Conservation (phyloP, 768 basidiomycete species). For the Filobasidium wieringae region DNA sequence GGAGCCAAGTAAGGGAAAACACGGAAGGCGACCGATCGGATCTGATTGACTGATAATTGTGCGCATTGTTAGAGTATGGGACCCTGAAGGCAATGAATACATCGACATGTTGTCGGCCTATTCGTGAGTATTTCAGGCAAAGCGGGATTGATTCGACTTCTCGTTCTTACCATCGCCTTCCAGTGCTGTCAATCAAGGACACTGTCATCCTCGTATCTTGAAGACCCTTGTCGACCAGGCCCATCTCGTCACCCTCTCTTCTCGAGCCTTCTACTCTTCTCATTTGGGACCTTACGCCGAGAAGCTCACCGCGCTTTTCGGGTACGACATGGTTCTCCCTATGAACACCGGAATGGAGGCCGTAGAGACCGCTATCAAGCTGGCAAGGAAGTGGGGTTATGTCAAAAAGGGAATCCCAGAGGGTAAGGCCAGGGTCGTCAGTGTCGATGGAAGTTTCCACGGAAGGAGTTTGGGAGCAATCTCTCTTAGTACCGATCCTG, state of each 20-base stretch:
- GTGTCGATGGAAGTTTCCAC: slow-evolving; percentile 86
- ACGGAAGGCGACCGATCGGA: slow-evolving; percentile 8
- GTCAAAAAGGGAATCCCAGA: slow-evolving; percentile 67
- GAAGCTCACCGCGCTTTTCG: slow-evolving; percentile 68
- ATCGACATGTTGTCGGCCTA: slow-evolving; percentile 98
- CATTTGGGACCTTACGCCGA: slow-evolving; percentile 82
- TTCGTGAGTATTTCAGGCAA: slow-evolving; percentile 51
- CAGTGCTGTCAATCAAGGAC: slow-evolving; percentile 86
- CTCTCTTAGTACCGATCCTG: slow-evolving; percentile 83
- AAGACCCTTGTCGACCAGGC: slow-evolving; percentile 71
- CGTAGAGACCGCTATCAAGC: slow-evolving; percentile 92
- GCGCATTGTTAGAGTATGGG: slow-evolving; percentile 91
- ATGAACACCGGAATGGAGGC: slow-evolving; percentile 99
- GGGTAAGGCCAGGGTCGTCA: slow-evolving; percentile 73
- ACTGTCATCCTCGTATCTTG: slow-evolving; percentile 84
- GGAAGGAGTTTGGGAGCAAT: slow-evolving; percentile 83
- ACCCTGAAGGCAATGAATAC: slow-evolving; percentile 87
- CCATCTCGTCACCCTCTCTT: slow-evolving; percentile 79
- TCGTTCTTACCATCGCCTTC: slow-evolving; percentile 7
- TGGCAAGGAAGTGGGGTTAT: slow-evolving; percentile 95
- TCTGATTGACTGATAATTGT: too few relatives aligned
- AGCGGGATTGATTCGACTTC: neutral
- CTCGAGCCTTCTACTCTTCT: slow-evolving; percentile 90
- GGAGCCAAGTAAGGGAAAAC: slow-evolving; percentile 89
- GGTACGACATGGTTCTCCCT: slow-evolving; percentile 88